Percentiles rank a stretch among this genome's conserved stretches.
phyloP scores from a whole-genome alignment of 768 basidiomycete genomes.

The Auricularia sp. region DNA sequence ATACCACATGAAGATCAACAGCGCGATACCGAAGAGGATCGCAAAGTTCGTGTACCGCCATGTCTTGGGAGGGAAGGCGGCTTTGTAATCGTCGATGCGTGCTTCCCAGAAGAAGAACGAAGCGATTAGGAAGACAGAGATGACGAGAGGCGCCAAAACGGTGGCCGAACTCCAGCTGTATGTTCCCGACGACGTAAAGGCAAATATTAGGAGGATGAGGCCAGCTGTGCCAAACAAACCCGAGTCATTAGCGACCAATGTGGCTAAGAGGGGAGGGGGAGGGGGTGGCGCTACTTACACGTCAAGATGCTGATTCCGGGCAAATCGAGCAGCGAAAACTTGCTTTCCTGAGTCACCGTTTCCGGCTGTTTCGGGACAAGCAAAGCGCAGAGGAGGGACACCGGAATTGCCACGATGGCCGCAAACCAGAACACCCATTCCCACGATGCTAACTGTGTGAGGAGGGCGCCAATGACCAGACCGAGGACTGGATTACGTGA shows the following conservation, averaged over 20 bases:
- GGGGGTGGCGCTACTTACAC: background rate
- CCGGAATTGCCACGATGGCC: conserved; percentile 27
- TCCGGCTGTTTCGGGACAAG: conserved; percentile 22
- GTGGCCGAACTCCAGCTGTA: conserved; percentile 37
- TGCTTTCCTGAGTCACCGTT: background rate
- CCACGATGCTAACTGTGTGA: conserved; percentile 31
- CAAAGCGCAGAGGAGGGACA: conserved; percentile 22
- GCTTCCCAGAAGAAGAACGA: conserved; percentile 46
- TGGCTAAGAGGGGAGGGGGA: background rate
- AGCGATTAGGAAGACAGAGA: conserved; percentile 30
- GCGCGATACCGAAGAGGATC: conserved; percentile 27
- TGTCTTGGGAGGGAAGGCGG: conserved; percentile 33
- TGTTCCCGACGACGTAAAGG: conserved; percentile 34
- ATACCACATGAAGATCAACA: conserved; percentile 37
- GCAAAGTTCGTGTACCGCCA: conserved; percentile 35
- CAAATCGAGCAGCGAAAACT: conserved; percentile 1
- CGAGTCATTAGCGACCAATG: background rate
- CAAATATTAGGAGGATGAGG: conserved; percentile 26
- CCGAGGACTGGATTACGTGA: conserved; percentile 25
- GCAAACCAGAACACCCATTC: conserved; percentile 43
- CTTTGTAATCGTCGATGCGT: conserved; percentile 26
- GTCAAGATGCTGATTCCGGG: conserved; percentile 4
- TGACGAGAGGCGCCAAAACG: conserved; percentile 36
- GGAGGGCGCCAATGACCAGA: conserved; percentile 32
- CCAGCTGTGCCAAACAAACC: conserved; percentile 10